Evolutionary conservation across 495 filamentous ascomycete species (phyloP), one percentile per base, ranked within the genome.

Genomic region (Aspergillus affinis): DNA sequence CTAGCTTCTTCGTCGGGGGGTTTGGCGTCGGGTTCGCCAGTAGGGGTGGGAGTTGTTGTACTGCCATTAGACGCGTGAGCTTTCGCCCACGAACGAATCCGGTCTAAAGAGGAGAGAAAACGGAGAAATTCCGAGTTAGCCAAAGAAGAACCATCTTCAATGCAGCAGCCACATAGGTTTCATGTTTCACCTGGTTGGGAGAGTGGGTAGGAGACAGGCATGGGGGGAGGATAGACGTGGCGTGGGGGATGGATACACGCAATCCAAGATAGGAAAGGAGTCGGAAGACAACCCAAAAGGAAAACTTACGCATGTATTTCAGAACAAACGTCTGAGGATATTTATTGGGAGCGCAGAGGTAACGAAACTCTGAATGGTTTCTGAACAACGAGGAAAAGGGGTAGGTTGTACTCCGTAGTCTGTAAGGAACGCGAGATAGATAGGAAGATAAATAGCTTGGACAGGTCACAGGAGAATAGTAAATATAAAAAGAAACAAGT

Each of bases 61-160:
- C 18, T 62, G 48, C 54, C 60, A 63, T 64, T 68, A 27, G 70
- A 74, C 18, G 75, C 74, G 75, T 78, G 75, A 78, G 75, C 75
- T 78, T 77, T 78, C 75, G 75, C 75, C 75, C 75, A 78, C 75
- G 75, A 76, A 61, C 72, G 66, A 75, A 77, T 76, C 57, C 72
- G 74, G 75, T 78, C 75, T 78, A 50, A 21, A 26, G 4, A 12
- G 8, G 45, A 47, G 26, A 27, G 47, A 51, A n/a, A 54, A 58
- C 51, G 44, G 61, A 19, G 44, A 18, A 52, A 13, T 12, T 9
- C 17, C 4, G 23, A n/a, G 18, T 52, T 10, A 41, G 36, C 36
- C 50, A 52, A 30, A 52, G 27, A 52, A 30, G 30, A 30, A 18
- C 4, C 13, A 18, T 52, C 48, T 17, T 30, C 26, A 29, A 30